Percentiles rank a stretch among this genome's conserved stretches.
These are phyloP conservation scores for Viola pubescens DNA, from an alignment of 441 rosid genomes.

Conservation along the genomic window DNA sequence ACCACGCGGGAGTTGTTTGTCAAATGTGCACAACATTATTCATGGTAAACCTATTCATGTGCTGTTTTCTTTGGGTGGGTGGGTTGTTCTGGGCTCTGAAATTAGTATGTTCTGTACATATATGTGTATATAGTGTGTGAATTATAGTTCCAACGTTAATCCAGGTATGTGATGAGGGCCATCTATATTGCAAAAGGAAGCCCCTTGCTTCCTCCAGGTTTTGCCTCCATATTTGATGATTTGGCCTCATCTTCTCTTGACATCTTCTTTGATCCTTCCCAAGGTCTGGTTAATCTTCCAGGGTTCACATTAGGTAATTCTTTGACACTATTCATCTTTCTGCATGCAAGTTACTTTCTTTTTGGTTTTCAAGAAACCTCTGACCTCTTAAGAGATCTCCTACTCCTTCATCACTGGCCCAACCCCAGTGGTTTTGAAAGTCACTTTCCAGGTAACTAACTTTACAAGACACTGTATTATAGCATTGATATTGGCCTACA, in stretches of 20 bases:
- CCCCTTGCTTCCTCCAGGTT: slow-evolving; percentile 80
- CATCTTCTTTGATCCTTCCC: slow-evolving; percentile 92
- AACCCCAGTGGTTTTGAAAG: no score
- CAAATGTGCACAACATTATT: slow-evolving; percentile 85
- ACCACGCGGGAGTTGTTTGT: slow-evolving; percentile 62
- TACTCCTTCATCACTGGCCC: no score
- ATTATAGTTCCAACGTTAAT: slow-evolving; percentile 12
- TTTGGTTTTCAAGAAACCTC: no score
- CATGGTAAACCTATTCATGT: slow-evolving; percentile 50
- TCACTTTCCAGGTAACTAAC: no score
- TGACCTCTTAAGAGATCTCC: no score
- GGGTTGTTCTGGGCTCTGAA: no score
- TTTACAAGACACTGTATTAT: no score
- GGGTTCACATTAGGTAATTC: slow-evolving; percentile 70
- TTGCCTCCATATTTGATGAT: slow-evolving; percentile 88
- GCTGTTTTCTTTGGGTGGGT: slow-evolving; percentile 6
- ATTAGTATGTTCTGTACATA: no score
- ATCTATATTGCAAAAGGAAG: slow-evolving; percentile 94
- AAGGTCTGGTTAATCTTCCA: slow-evolving; percentile 63
- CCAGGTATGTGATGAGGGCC: slow-evolving; percentile 91
- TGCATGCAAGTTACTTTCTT: not conserved
- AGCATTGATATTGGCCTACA: no score
- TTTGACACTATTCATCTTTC: not conserved
- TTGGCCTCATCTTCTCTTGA: slow-evolving; percentile 89
- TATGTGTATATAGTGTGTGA: slow-evolving; percentile 11